phyloP scores from a whole-genome alignment of 2,329 filamentous ascomycete genomes.

The Trichoderma koningiopsis region DNA sequence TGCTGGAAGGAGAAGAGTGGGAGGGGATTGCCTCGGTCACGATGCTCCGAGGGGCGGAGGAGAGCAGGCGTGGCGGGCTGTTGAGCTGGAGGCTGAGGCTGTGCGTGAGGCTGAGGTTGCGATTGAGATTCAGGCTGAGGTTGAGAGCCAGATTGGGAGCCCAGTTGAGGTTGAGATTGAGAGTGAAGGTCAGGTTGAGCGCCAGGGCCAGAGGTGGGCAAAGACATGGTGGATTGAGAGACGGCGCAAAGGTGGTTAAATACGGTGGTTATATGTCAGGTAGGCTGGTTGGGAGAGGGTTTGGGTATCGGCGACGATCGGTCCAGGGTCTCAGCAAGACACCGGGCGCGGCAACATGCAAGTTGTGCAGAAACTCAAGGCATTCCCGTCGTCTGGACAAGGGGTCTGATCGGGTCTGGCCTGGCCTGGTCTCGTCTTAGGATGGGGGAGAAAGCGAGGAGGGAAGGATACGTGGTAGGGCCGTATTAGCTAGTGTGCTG shows the following conservation, averaged over 20 bases:
- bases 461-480: slow-evolving; percentile 21
- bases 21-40: slow-evolving; percentile 43
- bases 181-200: background rate
- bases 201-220: slow-evolving; percentile 21
- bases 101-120: slow-evolving; percentile 30
- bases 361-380: slow-evolving; percentile 24
- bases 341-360: slow-evolving; percentile 27
- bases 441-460: slow-evolving; percentile 9
- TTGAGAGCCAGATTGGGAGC: background rate
- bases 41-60: slow-evolving; percentile 33
- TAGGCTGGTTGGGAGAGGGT: slow-evolving; percentile 22
- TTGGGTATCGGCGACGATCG: slow-evolving; percentile 26
- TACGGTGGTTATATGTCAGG: slow-evolving; percentile 16
- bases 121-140: slow-evolving; percentile 29
- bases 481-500: slow-evolving; percentile 17
- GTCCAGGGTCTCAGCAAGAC: slow-evolving; percentile 26
- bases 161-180: slow-evolving; percentile 4
- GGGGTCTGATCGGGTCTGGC: slow-evolving; percentile 17
- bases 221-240: slow-evolving; percentile 23
- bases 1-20: slow-evolving; percentile 51
- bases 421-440: slow-evolving; percentile 7
- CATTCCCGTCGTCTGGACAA: slow-evolving; percentile 24
- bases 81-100: slow-evolving; percentile 27
- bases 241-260: slow-evolving; percentile 22
- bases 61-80: slow-evolving; percentile 31